Percentiles rank a stretch among this genome's conserved stretches.
Evolutionary conservation across 1,284 basidiomycete genomes (phyloP).

Genomic region (Ustilago curta): DNA sequence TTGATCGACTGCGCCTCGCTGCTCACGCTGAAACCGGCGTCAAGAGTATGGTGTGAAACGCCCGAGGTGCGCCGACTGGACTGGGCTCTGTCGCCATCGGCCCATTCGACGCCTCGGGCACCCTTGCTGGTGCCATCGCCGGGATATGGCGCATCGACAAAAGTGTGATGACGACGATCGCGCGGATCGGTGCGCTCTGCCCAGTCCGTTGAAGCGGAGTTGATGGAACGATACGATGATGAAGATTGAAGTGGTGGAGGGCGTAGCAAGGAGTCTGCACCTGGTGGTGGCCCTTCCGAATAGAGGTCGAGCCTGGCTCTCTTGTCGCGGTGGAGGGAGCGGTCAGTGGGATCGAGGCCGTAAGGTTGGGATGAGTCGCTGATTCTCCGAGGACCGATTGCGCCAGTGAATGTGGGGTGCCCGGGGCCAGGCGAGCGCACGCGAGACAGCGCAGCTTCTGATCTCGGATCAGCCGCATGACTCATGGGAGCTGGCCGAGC

Average conservation of each 20-base stretch:
- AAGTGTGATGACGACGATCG: slow-evolving; percentile 24
- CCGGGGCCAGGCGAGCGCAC: slow-evolving; percentile 19
- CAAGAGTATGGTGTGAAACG: slow-evolving; percentile 24
- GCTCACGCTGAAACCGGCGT: slow-evolving; percentile 15
- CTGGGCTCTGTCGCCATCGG: slow-evolving; percentile 13
- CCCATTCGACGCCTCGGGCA: slow-evolving; percentile 21
- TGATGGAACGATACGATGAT: slow-evolving; percentile 25
- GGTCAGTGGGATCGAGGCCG: slow-evolving; percentile 10
- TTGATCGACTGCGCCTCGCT: slow-evolving; percentile 14
- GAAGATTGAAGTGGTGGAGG: slow-evolving; percentile 29
- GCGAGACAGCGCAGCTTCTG: slow-evolving; percentile 13
- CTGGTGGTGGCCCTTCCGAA: slow-evolving; percentile 21
- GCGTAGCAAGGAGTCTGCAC: slow-evolving; percentile 11
- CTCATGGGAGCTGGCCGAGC: slow-evolving; percentile 2
- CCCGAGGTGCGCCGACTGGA: slow-evolving; percentile 35
- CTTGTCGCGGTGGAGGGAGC: slow-evolving; percentile 37
- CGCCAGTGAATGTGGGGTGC: slow-evolving; percentile 12
- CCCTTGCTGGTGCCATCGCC: slow-evolving; percentile 10
- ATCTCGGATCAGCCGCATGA: slow-evolving; percentile 19
- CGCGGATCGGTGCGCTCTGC: slow-evolving; percentile 13
- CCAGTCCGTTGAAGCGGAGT: slow-evolving; percentile 24
- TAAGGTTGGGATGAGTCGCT: slow-evolving; percentile 31
- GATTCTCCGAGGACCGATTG: slow-evolving; percentile 19
- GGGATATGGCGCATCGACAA: slow-evolving; percentile 9
- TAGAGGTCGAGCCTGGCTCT: slow-evolving; percentile 35